Percentiles rank a stretch among this genome's conserved stretches.
Evolutionary conservation across 768 basidiomycete species (phyloP).

Genomic region (Baorangia bicolor): DNA sequence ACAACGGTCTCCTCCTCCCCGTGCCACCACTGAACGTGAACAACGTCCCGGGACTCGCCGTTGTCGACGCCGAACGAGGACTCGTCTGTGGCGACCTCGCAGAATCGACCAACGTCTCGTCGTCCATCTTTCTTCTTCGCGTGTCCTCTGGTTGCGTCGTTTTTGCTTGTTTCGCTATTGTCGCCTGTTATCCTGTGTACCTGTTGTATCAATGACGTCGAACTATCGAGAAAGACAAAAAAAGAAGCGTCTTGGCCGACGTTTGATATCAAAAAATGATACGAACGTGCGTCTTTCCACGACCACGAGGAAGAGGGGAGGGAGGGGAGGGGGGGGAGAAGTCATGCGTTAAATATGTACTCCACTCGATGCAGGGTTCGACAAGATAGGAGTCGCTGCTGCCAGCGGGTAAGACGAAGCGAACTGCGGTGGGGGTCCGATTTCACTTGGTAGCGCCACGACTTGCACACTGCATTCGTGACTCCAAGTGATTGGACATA

Average conservation of each 20-base stretch:
- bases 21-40: not conserved
- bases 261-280: slow-evolving; percentile 11
- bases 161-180: not conserved
- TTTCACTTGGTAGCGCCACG: slow-evolving; percentile 1
- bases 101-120: slow-evolving; percentile 25
- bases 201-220: not conserved
- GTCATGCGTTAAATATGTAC: slow-evolving; percentile 13
- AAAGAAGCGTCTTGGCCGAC: not conserved
- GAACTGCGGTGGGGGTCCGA: slow-evolving; percentile 14
- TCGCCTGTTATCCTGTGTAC: not conserved
- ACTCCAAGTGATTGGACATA: not conserved
- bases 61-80: slow-evolving; percentile 19
- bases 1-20: slow-evolving; percentile 38
- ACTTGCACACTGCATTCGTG: slow-evolving; percentile 16
- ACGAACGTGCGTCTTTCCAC: not conserved
- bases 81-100: slow-evolving; percentile 22
- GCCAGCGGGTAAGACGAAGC: slow-evolving; percentile 15
- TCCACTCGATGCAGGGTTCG: slow-evolving; percentile 9
- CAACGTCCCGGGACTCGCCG: slow-evolving; percentile 11
- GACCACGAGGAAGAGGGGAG: slow-evolving; percentile 15
- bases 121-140: slow-evolving; percentile 18
- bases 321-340: not conserved
- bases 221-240: not conserved
- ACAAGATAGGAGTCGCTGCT: not conserved
- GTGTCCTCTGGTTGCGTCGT: not conserved